A percentile compares a stretch with the other conserved stretches of the same genome.
These are phyloP conservation scores for Tephrocybe sp. DNA, from an alignment of 768 basidiomycete species.

Conservation along the genomic window DNA sequence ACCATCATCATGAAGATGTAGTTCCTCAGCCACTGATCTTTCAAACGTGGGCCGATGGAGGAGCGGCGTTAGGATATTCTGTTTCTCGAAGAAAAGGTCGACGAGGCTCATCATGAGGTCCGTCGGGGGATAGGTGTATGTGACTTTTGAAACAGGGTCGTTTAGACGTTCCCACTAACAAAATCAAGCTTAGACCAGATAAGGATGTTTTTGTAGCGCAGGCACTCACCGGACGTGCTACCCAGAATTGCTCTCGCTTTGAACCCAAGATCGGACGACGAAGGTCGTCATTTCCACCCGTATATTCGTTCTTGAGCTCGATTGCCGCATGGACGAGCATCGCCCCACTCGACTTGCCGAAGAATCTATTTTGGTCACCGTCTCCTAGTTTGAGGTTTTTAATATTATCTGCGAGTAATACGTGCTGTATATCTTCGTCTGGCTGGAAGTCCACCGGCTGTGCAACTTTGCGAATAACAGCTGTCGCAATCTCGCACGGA, in stretches of 20 bases:
- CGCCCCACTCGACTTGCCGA: conserved; percentile 56
- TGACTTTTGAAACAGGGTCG: conserved; percentile 13
- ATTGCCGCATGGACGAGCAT: conserved; percentile 56
- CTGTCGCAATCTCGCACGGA: conserved; percentile 30
- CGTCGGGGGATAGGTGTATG: conserved; percentile 46
- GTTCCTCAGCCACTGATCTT: conserved; percentile 40
- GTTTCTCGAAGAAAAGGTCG: conserved; percentile 59
- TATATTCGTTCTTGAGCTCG: conserved; percentile 58
- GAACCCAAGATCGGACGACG: conserved; percentile 14
- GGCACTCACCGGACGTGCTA: conserved; percentile 30
- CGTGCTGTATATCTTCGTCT: conserved; percentile 31
- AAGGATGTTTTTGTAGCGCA: neutral
- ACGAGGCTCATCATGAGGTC: conserved; percentile 55
- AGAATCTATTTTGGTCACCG: conserved; percentile 43
- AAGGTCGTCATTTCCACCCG: conserved; percentile 32
- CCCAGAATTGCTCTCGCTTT: conserved; percentile 39
- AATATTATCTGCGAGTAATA: conserved; percentile 34
- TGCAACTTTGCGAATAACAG: conserved; percentile 31
- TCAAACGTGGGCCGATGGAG: conserved; percentile 75
- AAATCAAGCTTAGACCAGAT: neutral
- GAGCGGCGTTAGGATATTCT: conserved; percentile 64
- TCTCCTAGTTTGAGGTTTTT: conserved; percentile 33
- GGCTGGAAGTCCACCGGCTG: conserved; percentile 20
- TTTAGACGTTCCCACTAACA: conserved; percentile 39
- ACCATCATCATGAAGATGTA: conserved; percentile 47